Evolutionary conservation across 225 moss, liverwort and hornwort genomes (phyloP).

Genomic region (Ulota crispa): DNA sequence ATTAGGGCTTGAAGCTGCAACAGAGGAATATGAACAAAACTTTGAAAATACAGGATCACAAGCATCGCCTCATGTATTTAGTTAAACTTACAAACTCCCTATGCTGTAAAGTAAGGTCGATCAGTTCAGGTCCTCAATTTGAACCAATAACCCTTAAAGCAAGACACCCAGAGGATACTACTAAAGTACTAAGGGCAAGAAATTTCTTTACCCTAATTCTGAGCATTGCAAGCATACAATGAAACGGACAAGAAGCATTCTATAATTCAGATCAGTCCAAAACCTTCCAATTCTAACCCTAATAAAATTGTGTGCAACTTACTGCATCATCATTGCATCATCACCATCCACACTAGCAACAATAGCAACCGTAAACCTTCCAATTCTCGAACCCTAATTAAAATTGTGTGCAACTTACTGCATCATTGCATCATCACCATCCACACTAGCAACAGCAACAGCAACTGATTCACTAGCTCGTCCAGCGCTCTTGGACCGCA

Average conservation of each 20-base stretch:
- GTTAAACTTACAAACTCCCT: background rate
- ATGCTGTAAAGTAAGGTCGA: background rate
- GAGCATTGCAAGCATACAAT: background rate
- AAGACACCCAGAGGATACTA: background rate
- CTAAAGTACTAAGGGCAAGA: too few relatives aligned
- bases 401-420: conserved; percentile 7
- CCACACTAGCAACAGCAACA: conserved; percentile 7
- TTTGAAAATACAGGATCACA: background rate
- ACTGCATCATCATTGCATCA: conserved; percentile 42
- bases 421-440: conserved; percentile 41
- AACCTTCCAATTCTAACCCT: background rate
- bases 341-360: conserved; percentile 16
- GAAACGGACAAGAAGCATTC: background rate
- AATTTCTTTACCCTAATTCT: too few relatives aligned
- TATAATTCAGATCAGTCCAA: background rate
- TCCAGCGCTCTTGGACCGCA: conserved; percentile 53
- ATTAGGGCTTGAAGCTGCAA: too few relatives aligned
- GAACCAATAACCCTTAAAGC: background rate
- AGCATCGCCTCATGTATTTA: background rate
- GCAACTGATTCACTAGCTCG: conserved; percentile 12
- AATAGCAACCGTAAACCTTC: background rate
- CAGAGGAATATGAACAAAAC: too few relatives aligned
- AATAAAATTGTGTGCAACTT: background rate
- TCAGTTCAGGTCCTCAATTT: background rate
- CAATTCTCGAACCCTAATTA: background rate